phyloP scores from a whole-genome alignment of 2,329 filamentous ascomycete genomes.

The Clarireedia paspali region DNA sequence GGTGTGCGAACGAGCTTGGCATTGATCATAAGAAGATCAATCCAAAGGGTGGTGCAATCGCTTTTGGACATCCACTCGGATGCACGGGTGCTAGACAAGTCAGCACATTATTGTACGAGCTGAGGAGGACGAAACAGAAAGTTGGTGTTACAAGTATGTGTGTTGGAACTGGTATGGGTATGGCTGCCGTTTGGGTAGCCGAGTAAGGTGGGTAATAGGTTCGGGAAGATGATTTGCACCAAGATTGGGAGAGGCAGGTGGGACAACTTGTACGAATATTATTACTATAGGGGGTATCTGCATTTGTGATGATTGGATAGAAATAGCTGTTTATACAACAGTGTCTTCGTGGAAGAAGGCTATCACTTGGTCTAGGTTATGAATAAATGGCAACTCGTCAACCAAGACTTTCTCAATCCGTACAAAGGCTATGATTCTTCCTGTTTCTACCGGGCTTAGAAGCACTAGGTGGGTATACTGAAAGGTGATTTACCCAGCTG shows the following conservation, averaged over 20 bases:
- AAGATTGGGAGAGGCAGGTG: neutral
- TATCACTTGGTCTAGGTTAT: too few relatives aligned
- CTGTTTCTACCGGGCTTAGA: too few relatives aligned
- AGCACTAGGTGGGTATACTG: too few relatives aligned
- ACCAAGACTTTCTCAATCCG: too few relatives aligned
- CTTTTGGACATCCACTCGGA: slow-evolving; percentile 89
- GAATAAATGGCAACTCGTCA: too few relatives aligned
- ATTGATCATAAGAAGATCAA: slow-evolving; percentile 84
- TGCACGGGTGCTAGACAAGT: slow-evolving; percentile 94
- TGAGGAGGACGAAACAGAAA: slow-evolving; percentile 76
- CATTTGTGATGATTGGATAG: too few relatives aligned
- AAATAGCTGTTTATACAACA: too few relatives aligned
- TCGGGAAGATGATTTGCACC: neutral
- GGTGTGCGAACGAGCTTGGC: slow-evolving; percentile 83
- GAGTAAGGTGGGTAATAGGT: slow-evolving; percentile 48
- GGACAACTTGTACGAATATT: too few relatives aligned
- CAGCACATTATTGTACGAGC: slow-evolving; percentile 82
- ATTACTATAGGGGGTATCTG: too few relatives aligned
- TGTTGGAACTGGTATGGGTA: slow-evolving; percentile 93
- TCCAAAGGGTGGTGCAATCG: slow-evolving; percentile 93
- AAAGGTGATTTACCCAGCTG: too few relatives aligned
- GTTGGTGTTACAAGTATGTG: slow-evolving; percentile 95
- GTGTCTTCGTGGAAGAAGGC: too few relatives aligned
- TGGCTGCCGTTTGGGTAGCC: slow-evolving; percentile 93
- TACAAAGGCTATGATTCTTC: too few relatives aligned